Evolutionary conservation across 305 asterid species (phyloP), one percentile per base, ranked within the genome.

Genomic region (Ajuga reptans): DNA sequence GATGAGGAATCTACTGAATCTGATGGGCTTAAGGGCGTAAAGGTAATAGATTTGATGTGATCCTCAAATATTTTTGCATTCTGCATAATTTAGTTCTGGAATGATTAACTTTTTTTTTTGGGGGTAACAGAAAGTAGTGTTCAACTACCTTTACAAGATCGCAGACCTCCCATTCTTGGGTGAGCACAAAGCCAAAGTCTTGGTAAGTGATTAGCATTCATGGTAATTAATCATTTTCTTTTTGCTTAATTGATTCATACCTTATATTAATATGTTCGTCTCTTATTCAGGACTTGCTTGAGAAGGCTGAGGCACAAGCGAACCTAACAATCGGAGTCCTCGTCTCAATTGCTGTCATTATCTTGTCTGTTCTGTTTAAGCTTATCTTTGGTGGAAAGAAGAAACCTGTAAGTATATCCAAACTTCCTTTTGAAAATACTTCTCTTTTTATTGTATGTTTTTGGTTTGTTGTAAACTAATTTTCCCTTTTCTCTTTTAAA

Each of bases 251-350:
- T 1, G 9, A 10, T 59, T 58, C 12, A 55, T 54, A 9, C 34
- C 80, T 77, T 16, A 75, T 16, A 47, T 37, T 7, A 11, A 12
- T 39, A 29, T 16, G 27, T 2, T 10, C 39, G 45, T 1, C 15
- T 14, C 41, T 66, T 76, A 73, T 82, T 8, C 45, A 93, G 99
- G 97, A 89, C 55, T 79, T 91, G 11, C 81, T 93, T 24, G 95
- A 85, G 60, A 89, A 89, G 76, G 99, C 99, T 4, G 99, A 93
- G 84, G 74, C 63, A 74, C 95, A 90, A 65, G 87, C 99, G 14
- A 90, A 84, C 78, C 82, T 90, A 72, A 86, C 94, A 11, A 77
- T 93, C 52, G 95, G 92, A 50, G 67, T 89, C 45, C 71, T 90
- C 0, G 64, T 81, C 64, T 77, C 99, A 4, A 21, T 84, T 14